Conservation (phyloP, 257 asterid species). For the Rubia yunnanensis region DNA sequence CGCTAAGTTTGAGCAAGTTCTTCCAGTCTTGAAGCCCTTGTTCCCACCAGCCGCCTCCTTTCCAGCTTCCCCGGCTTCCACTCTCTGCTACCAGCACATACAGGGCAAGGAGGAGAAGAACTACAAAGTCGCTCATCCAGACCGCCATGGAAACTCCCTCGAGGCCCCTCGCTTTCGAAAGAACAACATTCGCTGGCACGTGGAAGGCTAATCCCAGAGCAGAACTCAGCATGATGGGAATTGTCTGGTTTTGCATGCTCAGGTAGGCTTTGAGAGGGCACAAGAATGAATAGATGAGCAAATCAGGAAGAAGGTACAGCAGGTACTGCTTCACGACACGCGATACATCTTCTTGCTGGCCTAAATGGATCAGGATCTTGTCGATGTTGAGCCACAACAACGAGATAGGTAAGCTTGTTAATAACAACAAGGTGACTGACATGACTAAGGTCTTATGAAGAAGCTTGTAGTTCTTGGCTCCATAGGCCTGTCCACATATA, state of each 20-base stretch:
- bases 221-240: slow-evolving; percentile 74
- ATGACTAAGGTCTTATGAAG: slow-evolving; percentile 70
- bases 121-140: slow-evolving; percentile 58
- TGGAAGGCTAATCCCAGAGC: slow-evolving; percentile 50
- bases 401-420: slow-evolving; percentile 43
- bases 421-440: slow-evolving; percentile 37
- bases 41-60: slow-evolving; percentile 76
- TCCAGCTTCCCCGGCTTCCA: slow-evolving; percentile 37
- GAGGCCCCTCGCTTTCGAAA: slow-evolving; percentile 44
- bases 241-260: slow-evolving; percentile 50
- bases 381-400: slow-evolving; percentile 76
- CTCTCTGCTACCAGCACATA: slow-evolving; percentile 37
- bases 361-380: slow-evolving; percentile 45
- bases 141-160: slow-evolving; percentile 73
- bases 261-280: slow-evolving; percentile 68
- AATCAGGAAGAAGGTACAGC: slow-evolving; percentile 59
- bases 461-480: slow-evolving; percentile 67
- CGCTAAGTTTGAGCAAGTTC: slow-evolving; percentile 37
- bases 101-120: slow-evolving; percentile 24
- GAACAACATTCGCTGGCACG: slow-evolving; percentile 44
- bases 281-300: slow-evolving; percentile 42
- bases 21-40: slow-evolving; percentile 45
- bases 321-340: slow-evolving; percentile 44
- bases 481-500: slow-evolving; percentile 89
- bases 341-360: slow-evolving; percentile 61